Evolutionary conservation across 495 filamentous ascomycete species (phyloP), one percentile per base, ranked within the genome.

Genomic region (Lentithecium fluviatile): DNA sequence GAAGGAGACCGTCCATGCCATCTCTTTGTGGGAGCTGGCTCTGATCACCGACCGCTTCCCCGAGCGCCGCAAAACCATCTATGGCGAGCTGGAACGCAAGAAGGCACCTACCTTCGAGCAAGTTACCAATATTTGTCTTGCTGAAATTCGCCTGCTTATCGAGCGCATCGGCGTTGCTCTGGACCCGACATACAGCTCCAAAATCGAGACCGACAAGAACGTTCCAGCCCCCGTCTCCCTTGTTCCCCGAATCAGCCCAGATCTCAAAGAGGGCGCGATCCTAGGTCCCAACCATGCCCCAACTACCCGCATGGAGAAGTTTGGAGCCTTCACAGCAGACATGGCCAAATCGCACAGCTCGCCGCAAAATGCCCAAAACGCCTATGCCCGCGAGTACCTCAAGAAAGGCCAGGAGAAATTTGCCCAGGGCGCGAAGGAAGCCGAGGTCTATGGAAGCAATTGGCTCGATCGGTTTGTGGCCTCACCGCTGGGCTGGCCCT

Each of bases 21-120:
- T 93, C 71, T 93, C 94, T 23, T 90, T 96, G 76, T 95, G 91
- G 88, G 94, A 98, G 70, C 78, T 97, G 19, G 80, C 82, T 26
- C 80, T 87, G 56, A 95, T 97, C 62, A 85, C 89, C 48, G 79
- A 87, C 51, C 82, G 83, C 32, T 90, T 84, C 58, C 76, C 84
- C 10, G 81, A 82, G 8, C 83, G 95, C 26, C 84, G 94, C 21
- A 89, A 87, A 69, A 80, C 82, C 19, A 90, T 98, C 52, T 97
- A 90, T 74, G 84, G 85, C 55, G 95, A 97, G 64, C 87, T 97
- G 51, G 89, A 96, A 58, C 89, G 94, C 59, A 82, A 83, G 29
- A 85, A 84, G 34, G 87, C 86, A 1, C 81, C 87, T 6, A 86
- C 85, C 46, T 96, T 91, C 91, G 83, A 84, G 13, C 90, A 96